Evolutionary conservation across 768 basidiomycete genomes (phyloP).

Genomic region (Naematelia aurantialba): DNA sequence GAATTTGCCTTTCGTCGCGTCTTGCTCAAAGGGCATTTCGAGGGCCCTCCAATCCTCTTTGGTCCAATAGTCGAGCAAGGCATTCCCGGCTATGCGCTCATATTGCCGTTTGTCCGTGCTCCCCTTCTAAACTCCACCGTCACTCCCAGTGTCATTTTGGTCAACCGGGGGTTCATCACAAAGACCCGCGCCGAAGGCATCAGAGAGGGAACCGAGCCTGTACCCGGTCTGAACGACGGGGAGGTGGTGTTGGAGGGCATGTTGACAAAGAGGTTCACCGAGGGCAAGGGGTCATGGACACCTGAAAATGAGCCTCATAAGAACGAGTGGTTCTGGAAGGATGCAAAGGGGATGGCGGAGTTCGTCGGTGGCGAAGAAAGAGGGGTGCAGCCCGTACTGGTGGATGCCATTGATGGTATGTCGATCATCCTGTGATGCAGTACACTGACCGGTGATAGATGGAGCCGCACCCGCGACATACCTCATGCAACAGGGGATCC

Average conservation of each 20-base stretch:
- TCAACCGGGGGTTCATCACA: constrained; percentile 86
- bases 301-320: constrained; percentile 77
- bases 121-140: not conserved
- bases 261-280: constrained; percentile 61
- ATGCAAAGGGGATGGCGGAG: constrained; percentile 74
- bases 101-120: constrained; percentile 74
- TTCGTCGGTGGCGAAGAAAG: constrained; percentile 68
- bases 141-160: constrained; percentile 61
- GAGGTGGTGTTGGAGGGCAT: constrained; percentile 78
- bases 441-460: constrained; percentile 55
- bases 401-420: constrained; percentile 86
- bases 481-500: constrained; percentile 62
- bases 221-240: constrained; percentile 43
- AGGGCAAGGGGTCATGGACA: constrained; percentile 69
- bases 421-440: not conserved
- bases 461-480: constrained; percentile 54
- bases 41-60: constrained; percentile 72
- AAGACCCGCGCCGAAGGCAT: constrained; percentile 48
- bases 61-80: constrained; percentile 85
- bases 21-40: constrained; percentile 69
- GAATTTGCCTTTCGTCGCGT: constrained; percentile 90
- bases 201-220: constrained; percentile 23
- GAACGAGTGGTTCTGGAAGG: constrained; percentile 89
- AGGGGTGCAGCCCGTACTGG: constrained; percentile 77
- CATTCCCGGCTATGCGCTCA: constrained; percentile 67